These are phyloP conservation scores for Saccharomycopsis selenospora DNA, from an alignment of 805 yeast genomes.

Conservation along the genomic window DNA sequence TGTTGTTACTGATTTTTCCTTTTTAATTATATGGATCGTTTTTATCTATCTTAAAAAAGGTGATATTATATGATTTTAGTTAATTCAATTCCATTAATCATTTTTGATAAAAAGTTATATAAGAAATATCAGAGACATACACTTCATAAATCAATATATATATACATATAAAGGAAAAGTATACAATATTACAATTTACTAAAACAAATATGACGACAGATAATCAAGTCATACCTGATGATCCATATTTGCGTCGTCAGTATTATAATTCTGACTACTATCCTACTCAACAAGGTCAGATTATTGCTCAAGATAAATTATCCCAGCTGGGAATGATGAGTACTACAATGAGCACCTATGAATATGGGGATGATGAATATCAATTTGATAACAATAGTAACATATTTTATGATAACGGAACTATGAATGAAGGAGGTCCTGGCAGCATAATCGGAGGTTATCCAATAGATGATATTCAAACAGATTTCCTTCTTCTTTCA, in stretches of 20 bases:
- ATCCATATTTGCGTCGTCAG: constrained; percentile 3
- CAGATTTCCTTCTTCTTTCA: constrained; percentile 15
- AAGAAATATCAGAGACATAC: no score
- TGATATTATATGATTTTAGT: no score
- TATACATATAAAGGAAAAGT: no score
- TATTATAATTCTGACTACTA: neutral
- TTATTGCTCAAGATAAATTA: neutral
- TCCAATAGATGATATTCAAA: constrained; percentile 9
- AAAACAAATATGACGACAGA: constrained; percentile 1
- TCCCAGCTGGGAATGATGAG: neutral
- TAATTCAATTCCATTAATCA: no score
- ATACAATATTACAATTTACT: no score
- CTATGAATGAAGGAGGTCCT: neutral
- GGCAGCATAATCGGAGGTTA: neutral
- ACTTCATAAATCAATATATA: no score
- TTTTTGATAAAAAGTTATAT: no score
- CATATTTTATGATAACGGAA: neutral
- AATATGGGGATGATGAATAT: neutral
- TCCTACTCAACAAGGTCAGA: neutral
- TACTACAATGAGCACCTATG: neutral
- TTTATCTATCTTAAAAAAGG: no score
- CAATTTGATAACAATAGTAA: neutral
- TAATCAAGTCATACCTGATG: neutral
- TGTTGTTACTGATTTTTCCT: no score
- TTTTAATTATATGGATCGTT: no score